Conservation (phyloP, 2,329 filamentous ascomycete genomes). For the Ascochyta pisi region DNA sequence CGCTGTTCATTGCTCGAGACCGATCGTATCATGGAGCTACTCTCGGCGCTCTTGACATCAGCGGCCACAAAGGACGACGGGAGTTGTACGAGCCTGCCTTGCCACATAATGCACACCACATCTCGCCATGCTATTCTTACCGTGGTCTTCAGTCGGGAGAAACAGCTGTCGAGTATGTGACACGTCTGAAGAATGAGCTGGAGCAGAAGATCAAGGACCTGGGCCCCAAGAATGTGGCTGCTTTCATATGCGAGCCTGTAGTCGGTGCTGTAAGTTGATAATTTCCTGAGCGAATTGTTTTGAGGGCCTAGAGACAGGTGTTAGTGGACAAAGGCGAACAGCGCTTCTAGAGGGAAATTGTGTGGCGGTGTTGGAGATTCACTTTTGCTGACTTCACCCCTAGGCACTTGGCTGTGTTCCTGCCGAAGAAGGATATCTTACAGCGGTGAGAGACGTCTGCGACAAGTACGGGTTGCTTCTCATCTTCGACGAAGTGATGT, state of each 20-base stretch:
- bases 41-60: slow-evolving; percentile 69
- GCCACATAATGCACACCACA: slow-evolving; percentile 62
- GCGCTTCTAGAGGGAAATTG: background rate
- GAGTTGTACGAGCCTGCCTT: slow-evolving; percentile 68
- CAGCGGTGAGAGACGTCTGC: slow-evolving; percentile 72
- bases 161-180: slow-evolving; percentile 65
- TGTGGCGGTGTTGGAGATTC: background rate
- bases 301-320: background rate
- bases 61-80: slow-evolving; percentile 67
- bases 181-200: slow-evolving; percentile 67
- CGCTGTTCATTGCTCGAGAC: slow-evolving; percentile 68
- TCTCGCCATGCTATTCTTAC: slow-evolving; percentile 73
- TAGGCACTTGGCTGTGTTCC: slow-evolving; percentile 73
- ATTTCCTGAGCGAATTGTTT: background rate
- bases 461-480: slow-evolving; percentile 74
- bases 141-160: slow-evolving; percentile 62
- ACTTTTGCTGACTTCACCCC: slow-evolving; percentile 9
- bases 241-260: slow-evolving; percentile 76
- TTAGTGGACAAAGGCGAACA: too few species aligned
- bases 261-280: slow-evolving; percentile 67
- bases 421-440: slow-evolving; percentile 71
- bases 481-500: slow-evolving; percentile 83
- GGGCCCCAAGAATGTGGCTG: slow-evolving; percentile 71
- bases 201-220: slow-evolving; percentile 69
- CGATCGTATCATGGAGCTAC: slow-evolving; percentile 76